Conservation (phyloP, 305 asterid genomes). For the Withania somnifera region DNA sequence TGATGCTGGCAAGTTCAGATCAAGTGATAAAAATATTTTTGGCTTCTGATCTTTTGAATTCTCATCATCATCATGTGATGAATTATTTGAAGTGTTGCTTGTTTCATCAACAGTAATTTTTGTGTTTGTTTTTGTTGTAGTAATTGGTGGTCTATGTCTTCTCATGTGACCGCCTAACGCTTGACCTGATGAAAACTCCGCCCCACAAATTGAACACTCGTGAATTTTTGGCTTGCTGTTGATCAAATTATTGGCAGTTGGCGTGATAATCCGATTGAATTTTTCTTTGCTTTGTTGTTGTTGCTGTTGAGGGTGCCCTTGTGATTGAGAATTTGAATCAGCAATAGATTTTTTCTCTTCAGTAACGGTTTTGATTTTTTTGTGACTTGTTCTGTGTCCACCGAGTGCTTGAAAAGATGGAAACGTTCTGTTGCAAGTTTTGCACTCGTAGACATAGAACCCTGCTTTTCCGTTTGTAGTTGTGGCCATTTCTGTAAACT, state of each 20-base stretch:
- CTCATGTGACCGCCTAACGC: conserved; percentile 95
- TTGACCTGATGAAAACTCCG: conserved; percentile 73
- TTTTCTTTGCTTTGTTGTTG: conserved; percentile 2
- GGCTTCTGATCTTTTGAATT: conserved; percentile 1
- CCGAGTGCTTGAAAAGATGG: conserved; percentile 91
- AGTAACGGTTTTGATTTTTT: conserved; percentile 32
- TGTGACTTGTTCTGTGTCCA: conserved; percentile 84
- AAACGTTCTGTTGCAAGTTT: conserved; percentile 60
- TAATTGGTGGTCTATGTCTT: conserved; percentile 42
- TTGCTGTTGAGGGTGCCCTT: background rate
- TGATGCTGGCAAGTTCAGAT: conserved; percentile 63
- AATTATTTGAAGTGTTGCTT: background rate
- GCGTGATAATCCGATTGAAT: background rate
- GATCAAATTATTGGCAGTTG: conserved; percentile 3
- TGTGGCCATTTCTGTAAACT: conserved; percentile 36
- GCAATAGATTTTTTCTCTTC: conserved; percentile 17
- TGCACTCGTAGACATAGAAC: conserved; percentile 62
- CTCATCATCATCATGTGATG: conserved; percentile 9
- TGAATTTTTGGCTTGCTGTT: conserved; percentile 27
- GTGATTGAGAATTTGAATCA: background rate
- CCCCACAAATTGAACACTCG: conserved; percentile 67
- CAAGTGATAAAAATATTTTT: conserved; percentile 26
- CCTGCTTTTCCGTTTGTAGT: conserved; percentile 24
- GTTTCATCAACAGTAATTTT: background rate
- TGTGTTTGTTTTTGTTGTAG: background rate